Evolutionary conservation across 257 asterid species (phyloP).

Genomic region (Penstemon newberryi): DNA sequence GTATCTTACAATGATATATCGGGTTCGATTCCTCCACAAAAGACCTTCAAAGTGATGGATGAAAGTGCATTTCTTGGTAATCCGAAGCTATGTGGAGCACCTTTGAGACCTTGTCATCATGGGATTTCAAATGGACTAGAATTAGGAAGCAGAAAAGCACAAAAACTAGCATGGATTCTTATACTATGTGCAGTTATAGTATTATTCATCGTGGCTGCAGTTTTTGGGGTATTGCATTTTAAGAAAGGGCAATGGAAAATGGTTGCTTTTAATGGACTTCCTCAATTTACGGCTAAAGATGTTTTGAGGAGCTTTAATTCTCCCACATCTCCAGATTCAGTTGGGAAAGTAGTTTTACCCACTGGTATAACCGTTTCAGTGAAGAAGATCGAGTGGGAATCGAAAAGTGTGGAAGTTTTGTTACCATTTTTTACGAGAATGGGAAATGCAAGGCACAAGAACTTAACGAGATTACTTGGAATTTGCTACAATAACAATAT

Average conservation of each 20-base stretch:
- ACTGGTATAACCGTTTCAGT: slow-evolving; percentile 81
- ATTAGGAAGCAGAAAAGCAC: slow-evolving; percentile 70
- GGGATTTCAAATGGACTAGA: slow-evolving; percentile 61
- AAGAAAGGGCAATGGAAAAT: slow-evolving; percentile 65
- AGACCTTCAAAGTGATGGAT: slow-evolving; percentile 55
- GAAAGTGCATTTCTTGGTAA: slow-evolving; percentile 76
- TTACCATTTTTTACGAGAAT: slow-evolving; percentile 47
- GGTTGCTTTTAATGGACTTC: slow-evolving; percentile 69
- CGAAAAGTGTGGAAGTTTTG: slow-evolving; percentile 40
- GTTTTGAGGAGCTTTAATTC: slow-evolving; percentile 69
- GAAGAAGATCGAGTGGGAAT: slow-evolving; percentile 73
- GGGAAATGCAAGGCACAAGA: slow-evolving; percentile 80
- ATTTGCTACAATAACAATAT: slow-evolving; percentile 56
- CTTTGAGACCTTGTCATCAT: slow-evolving; percentile 50
- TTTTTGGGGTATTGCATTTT: slow-evolving; percentile 60
- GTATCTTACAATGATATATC: slow-evolving; percentile 84
- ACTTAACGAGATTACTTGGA: slow-evolving; percentile 75
- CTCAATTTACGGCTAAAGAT: slow-evolving; percentile 76
- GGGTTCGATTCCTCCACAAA: slow-evolving; percentile 68
- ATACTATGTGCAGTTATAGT: slow-evolving; percentile 63
- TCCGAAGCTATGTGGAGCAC: slow-evolving; percentile 78
- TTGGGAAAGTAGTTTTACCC: slow-evolving; percentile 72
- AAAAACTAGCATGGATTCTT: slow-evolving; percentile 81
- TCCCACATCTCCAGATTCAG: slow-evolving; percentile 40
- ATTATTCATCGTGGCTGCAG: slow-evolving; percentile 46